Evolutionary conservation across 495 filamentous ascomycete species (phyloP), one percentile per base, ranked within the genome.

Genomic region (Aspergillus ellipticus): DNA sequence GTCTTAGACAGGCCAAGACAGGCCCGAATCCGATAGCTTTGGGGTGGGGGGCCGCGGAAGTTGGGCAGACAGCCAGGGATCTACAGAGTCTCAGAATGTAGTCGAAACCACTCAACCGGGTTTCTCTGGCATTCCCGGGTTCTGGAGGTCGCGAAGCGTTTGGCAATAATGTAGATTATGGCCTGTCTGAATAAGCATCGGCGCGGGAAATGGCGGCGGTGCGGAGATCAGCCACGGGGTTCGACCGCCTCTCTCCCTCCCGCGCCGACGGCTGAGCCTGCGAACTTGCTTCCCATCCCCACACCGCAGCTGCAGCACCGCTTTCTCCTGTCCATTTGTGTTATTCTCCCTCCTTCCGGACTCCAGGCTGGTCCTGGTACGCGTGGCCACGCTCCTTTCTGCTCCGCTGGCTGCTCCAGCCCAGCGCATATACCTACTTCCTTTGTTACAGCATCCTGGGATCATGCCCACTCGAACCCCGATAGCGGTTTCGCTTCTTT

Each of bases 301-400:
- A 39, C 35, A 39, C 11, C 35, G 15, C 33, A 28, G 3, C 39
- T 15, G 50, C 46, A 15, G 21, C 55, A 26, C n/a, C 31, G 29
- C 41, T 35, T 19, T 46, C 45, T 51, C 52, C 46, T 49, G 50
- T n/a, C 51, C 51, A 22, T 19, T 43, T 60, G 42, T 52, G 49
- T 58, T 51, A 20, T 29, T 53, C 31, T 60, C 39, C 42, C 22
- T 59, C 57, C 28, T 22, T 48, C 43, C 50, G 55, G 48, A 55
- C 53, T 48, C 49, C 63, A 68, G 73, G 73, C 73, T 74, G 73
- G 71, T 54, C 73, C 72, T 74, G 72, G 9, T 60, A 42, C 33
- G 57, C 45, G 39, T 28, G 41, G 28, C 20, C 52, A 22, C 17
- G 1, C 24, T 54, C 19, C 42, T 29, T 63, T 62, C 45, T 45